Percentiles rank a stretch among this genome's conserved stretches.
phyloP scores from a whole-genome alignment of 1,139 yeast genomes.

The Candida sp. region DNA sequence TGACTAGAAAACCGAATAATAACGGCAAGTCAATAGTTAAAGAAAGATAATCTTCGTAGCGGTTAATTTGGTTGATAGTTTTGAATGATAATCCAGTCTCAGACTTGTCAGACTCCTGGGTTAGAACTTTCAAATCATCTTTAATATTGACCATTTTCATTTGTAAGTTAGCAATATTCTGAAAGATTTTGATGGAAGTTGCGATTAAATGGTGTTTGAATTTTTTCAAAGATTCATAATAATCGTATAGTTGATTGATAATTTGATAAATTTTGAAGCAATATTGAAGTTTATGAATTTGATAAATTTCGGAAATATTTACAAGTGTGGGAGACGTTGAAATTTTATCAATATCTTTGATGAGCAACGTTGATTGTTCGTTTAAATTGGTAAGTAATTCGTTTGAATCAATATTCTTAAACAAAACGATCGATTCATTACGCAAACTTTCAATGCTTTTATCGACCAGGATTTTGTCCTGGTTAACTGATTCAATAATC shows the following conservation, averaged over 20 bases:
- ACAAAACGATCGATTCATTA: conserved; percentile 30
- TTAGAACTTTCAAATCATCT: conserved; percentile 21
- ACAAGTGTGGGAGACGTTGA: conserved; percentile 3
- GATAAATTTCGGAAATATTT: conserved; percentile 12
- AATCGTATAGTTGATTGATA: conserved; percentile 11
- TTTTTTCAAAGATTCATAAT: conserved; percentile 13
- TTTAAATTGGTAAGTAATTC: conserved; percentile 6
- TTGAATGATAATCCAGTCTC: conserved; percentile 14
- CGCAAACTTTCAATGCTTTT: conserved; percentile 29
- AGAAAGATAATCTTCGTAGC: conserved; percentile 44
- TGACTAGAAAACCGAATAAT: conserved; percentile 70
- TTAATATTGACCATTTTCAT: conserved; percentile 37
- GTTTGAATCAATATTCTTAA: conserved; percentile 17
- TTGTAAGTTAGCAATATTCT: conserved; percentile 34
- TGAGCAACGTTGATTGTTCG: conserved; percentile 5
- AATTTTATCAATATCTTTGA: conserved; percentile 15
- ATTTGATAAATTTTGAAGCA: conserved; percentile 11
- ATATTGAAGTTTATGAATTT: conserved; percentile 13
- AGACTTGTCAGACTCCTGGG: conserved; percentile 2
- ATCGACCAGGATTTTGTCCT: conserved; percentile 27
- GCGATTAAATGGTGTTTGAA: conserved; percentile 25
- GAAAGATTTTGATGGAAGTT: conserved; percentile 24
- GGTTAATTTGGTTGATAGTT: conserved; percentile 28
- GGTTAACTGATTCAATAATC: conserved; percentile 20
- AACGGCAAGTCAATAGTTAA: conserved; percentile 74